These are phyloP conservation scores for Solanum piurae DNA, from an alignment of 257 asterid species.

Conservation along the genomic window DNA sequence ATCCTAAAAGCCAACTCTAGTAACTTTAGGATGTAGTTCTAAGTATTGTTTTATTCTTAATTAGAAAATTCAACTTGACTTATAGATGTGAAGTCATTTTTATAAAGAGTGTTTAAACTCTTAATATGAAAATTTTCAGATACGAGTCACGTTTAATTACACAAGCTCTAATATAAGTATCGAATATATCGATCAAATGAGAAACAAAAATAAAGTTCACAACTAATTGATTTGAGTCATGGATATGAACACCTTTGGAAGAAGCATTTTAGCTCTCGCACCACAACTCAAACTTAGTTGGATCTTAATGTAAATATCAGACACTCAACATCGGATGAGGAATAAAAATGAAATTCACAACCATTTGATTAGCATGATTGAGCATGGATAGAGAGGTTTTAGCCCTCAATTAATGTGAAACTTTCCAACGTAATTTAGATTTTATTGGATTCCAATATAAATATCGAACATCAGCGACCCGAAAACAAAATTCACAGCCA, in stretches of 20 bases:
- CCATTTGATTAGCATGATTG: neutral
- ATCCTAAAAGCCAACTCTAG: neutral
- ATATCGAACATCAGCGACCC: accelerated
- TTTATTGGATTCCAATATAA: neutral
- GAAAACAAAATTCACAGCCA: neutral
- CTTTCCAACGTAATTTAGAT: neutral
- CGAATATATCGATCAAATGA: neutral
- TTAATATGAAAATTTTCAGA: neutral
- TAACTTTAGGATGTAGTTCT: neutral
- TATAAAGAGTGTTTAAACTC: neutral
- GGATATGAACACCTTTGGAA: neutral
- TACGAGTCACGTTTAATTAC: neutral
- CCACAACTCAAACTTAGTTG: neutral
- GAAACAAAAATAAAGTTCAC: neutral
- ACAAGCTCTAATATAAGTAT: neutral
- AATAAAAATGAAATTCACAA: neutral
- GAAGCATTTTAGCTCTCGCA: neutral
- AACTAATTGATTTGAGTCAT: neutral
- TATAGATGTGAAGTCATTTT: neutral
- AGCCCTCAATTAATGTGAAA: neutral
- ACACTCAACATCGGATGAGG: neutral
- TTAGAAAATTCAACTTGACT: neutral
- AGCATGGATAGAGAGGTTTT: neutral
- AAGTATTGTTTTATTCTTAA: neutral
- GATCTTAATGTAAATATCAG: neutral